These are phyloP conservation scores for Nasturtium officinale DNA, from an alignment of 345 rosid genomes.

Conservation along the genomic window DNA sequence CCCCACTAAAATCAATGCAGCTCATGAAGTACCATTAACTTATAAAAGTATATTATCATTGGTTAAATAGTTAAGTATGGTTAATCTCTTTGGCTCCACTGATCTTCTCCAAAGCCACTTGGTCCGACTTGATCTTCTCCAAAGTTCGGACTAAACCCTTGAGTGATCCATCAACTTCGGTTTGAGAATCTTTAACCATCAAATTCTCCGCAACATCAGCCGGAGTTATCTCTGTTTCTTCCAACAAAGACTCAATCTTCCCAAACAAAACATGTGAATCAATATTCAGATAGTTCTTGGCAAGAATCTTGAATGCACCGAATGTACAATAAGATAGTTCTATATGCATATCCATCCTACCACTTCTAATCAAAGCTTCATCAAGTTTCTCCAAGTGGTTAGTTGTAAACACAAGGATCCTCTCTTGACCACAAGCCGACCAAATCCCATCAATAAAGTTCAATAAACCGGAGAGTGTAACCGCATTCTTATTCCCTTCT, in stretches of 20 bases:
- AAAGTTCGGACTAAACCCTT: slow-evolving; percentile 40
- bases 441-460: slow-evolving; percentile 55
- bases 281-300: slow-evolving; percentile 48
- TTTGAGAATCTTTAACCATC: slow-evolving; percentile 43
- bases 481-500: slow-evolving; percentile 21
- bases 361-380: slow-evolving; percentile 50
- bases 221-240: slow-evolving; percentile 44
- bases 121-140: slow-evolving; percentile 36
- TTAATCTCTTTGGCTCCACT: slow-evolving; percentile 14
- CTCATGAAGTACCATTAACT: neutral
- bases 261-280: slow-evolving; percentile 43
- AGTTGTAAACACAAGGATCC: slow-evolving; percentile 48
- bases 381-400: slow-evolving; percentile 49
- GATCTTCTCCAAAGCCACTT: slow-evolving; percentile 31
- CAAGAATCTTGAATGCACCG: slow-evolving; percentile 50
- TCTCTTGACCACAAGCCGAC: slow-evolving; percentile 53
- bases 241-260: slow-evolving; percentile 35
- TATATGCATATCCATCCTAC: slow-evolving; percentile 54
- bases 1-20: neutral
- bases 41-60: neutral
- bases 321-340: slow-evolving; percentile 51
- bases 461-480: slow-evolving; percentile 50
- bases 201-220: slow-evolving; percentile 53
- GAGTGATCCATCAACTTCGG: slow-evolving; percentile 37
- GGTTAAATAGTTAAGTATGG: neutral